Percentiles rank a stretch among this genome's conserved stretches.
Evolutionary conservation across 2,329 filamentous ascomycete species (phyloP).

Genomic region (Trichoderma aggressivum): DNA sequence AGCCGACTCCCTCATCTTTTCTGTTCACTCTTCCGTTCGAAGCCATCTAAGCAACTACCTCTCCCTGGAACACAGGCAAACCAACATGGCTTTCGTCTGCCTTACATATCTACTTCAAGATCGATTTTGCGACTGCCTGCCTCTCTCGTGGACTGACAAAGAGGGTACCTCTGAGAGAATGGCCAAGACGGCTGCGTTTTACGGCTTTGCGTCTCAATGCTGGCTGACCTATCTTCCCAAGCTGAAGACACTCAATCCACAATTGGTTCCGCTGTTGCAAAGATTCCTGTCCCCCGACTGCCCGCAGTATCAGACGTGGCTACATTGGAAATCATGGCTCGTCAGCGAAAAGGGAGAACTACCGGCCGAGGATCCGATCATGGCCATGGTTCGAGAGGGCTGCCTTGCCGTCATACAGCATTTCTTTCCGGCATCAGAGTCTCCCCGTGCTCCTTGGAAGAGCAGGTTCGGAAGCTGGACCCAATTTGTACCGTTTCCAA

Average conservation of each 20-base stretch:
- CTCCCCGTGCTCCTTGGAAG: not conserved
- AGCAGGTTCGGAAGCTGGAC: not conserved
- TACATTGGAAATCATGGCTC: slow-evolving; percentile 11
- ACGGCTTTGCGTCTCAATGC: slow-evolving; percentile 20
- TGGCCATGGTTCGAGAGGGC: slow-evolving; percentile 15
- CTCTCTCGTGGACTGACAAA: not conserved
- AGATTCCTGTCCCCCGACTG: slow-evolving; percentile 19
- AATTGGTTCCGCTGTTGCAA: slow-evolving; percentile 17
- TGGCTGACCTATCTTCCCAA: slow-evolving; percentile 20
- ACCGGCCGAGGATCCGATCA: not conserved
- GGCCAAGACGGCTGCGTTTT: slow-evolving; percentile 18
- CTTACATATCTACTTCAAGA: slow-evolving; percentile 23
- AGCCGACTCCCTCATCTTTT: not conserved
- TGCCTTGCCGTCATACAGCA: slow-evolving; percentile 13
- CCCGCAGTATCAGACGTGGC: slow-evolving; percentile 22
- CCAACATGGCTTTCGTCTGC: slow-evolving; percentile 23
- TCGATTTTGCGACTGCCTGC: slow-evolving; percentile 1
- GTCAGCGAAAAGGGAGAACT: not conserved
- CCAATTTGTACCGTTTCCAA: not conserved
- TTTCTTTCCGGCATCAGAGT: not conserved
- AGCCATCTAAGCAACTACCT: slow-evolving; percentile 17
- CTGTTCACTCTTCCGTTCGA: slow-evolving; percentile 14
- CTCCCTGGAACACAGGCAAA: slow-evolving; percentile 17
- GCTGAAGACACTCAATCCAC: slow-evolving; percentile 11
- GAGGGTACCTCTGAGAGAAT: not conserved